phyloP scores from a whole-genome alignment of 2,329 filamentous ascomycete species.

The Graphilbum sp. region DNA sequence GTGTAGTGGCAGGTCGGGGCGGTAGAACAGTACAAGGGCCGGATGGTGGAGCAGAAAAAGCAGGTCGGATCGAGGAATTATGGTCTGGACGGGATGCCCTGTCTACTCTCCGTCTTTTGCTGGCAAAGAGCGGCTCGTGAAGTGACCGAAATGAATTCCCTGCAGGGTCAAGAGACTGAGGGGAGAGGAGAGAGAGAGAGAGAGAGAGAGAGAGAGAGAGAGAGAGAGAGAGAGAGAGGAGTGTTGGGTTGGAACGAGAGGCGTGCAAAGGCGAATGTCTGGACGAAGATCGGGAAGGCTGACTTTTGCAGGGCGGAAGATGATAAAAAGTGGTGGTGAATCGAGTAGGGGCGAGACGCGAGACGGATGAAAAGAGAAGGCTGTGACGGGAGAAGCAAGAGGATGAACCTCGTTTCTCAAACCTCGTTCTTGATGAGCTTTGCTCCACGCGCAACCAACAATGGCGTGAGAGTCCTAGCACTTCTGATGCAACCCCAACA shows the following conservation, averaged over 20 bases:
- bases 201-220: background rate
- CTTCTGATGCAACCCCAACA: background rate
- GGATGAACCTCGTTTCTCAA: conserved; percentile 3
- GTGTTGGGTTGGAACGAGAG: no score
- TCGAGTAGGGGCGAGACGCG: no score
- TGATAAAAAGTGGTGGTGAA: no score
- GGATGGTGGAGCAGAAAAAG: background rate
- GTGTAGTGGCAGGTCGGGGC: conserved; percentile 44
- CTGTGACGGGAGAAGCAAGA: background rate
- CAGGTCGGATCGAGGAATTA: background rate
- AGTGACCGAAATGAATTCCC: conserved; percentile 6
- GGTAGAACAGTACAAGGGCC: background rate
- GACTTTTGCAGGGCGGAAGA: no score
- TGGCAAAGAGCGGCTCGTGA: conserved; percentile 1
- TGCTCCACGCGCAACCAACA: no score
- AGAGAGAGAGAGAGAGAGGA: background rate
- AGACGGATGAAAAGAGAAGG: no score
- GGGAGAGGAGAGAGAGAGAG: background rate
- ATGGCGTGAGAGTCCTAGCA: no score
- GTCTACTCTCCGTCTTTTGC: background rate
- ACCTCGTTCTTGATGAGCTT: conserved; percentile 1
- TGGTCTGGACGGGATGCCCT: background rate
- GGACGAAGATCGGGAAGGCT: conserved; percentile 2
- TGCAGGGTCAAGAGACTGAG: background rate
- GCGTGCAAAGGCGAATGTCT: background rate